Evolutionary conservation across 345 rosid species (phyloP).

Genomic region (Populus davidiana): DNA sequence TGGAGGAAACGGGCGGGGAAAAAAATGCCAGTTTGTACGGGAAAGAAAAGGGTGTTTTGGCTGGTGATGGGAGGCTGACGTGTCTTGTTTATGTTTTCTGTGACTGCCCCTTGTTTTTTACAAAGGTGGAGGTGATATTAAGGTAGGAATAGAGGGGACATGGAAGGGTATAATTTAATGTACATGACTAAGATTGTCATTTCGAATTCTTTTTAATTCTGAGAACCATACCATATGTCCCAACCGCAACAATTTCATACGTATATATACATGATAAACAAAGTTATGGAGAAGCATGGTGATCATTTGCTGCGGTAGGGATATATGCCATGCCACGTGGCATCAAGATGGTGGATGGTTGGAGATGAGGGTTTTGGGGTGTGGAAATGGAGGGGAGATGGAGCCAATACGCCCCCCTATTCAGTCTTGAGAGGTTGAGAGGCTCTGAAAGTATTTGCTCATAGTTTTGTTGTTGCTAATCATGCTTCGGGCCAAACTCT

Average conservation of each 20-base stretch:
- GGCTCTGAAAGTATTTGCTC: too few species aligned
- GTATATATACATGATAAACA: not conserved
- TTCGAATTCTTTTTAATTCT: not conserved
- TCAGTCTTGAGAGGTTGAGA: not conserved
- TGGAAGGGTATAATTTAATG: not conserved
- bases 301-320: conserved; percentile 39
- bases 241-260: too few species aligned
- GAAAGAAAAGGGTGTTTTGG: not conserved
- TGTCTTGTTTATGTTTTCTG: conserved; percentile 35
- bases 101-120: conserved; percentile 36
- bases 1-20: conserved; percentile 28
- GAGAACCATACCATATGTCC: too few species aligned
- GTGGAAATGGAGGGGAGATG: conserved; percentile 30
- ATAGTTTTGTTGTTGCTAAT: not conserved
- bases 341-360: conserved; percentile 23
- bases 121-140: conserved; percentile 31
- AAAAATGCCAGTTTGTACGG: conserved; percentile 39
- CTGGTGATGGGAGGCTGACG: conserved; percentile 37
- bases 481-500: not conserved
- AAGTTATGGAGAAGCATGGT: conserved; percentile 63
- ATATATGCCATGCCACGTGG: conserved; percentile 58
- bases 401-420: not conserved
- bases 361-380: conserved; percentile 62
- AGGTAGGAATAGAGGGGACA: conserved; percentile 15
- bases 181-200: not conserved